These are phyloP conservation scores for Fusarium sp. DNA, from an alignment of 2,329 filamentous ascomycete species.

Conservation along the genomic window DNA sequence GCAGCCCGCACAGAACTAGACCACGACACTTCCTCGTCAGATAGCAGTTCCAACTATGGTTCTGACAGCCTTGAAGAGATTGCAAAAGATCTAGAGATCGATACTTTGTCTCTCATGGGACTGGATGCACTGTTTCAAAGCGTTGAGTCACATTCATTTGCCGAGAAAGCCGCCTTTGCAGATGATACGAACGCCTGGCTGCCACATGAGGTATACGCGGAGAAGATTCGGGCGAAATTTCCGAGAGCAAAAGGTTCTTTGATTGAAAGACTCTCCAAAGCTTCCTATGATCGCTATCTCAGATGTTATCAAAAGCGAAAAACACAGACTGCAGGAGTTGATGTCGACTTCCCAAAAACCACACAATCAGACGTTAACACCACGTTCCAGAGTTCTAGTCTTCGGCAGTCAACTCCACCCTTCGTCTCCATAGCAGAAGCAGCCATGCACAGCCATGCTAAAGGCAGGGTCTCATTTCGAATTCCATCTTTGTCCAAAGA, in stretches of 20 bases:
- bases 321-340: background rate
- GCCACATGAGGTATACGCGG: background rate
- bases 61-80: background rate
- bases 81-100: background rate
- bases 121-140: background rate
- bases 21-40: background rate
- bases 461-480: background rate
- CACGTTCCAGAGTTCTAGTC: no score
- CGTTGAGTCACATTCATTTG: no score
- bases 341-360: background rate
- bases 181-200: no score
- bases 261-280: background rate
- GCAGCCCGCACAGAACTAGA: background rate
- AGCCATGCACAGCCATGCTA: no score
- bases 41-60: background rate
- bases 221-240: background rate
- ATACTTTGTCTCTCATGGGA: background rate
- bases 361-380: background rate
- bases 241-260: background rate
- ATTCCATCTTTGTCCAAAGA: background rate
- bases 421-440: no score
- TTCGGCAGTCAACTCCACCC: no score
- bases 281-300: background rate
- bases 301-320: background rate
- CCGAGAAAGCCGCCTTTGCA: background rate